Evolutionary conservation across 2,329 filamentous ascomycete species (phyloP).

Genomic region (Aspergillus intermedius): DNA sequence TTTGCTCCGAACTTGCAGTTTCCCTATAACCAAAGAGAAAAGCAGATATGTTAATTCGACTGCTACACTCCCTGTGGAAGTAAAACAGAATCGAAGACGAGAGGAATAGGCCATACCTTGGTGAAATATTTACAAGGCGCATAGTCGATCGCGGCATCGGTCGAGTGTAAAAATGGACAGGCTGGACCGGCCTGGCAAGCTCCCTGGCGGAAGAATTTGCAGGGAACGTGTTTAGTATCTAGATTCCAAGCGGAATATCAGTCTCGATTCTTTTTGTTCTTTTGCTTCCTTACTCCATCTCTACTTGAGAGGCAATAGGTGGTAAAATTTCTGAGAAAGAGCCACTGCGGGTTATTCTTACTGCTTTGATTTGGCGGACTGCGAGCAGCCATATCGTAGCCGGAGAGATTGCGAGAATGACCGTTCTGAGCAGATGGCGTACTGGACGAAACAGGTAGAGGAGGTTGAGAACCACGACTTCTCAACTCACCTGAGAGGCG

Average conservation of each 20-base stretch:
- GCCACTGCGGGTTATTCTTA: constrained; percentile 24
- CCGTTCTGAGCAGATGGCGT: constrained; percentile 31
- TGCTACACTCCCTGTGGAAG: not conserved
- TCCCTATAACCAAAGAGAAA: constrained; percentile 51
- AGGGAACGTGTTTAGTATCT: constrained; percentile 97
- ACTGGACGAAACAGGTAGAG: constrained; percentile 33
- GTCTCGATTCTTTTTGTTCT: not conserved
- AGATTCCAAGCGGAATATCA: constrained; percentile 1
- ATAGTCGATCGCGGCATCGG: constrained; percentile 75
- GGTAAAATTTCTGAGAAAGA: not conserved
- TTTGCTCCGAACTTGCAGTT: constrained; percentile 99
- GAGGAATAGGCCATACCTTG: constrained; percentile 57
- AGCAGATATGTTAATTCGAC: not conserved
- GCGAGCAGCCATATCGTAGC: constrained; percentile 40
- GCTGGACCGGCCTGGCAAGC: constrained; percentile 92
- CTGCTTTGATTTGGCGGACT: constrained; percentile 41
- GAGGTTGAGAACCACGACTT: constrained; percentile 24
- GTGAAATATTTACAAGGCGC: constrained; percentile 97
- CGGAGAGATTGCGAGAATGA: constrained; percentile 36
- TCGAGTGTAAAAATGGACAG: constrained; percentile 93
- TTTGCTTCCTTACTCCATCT: not conserved
- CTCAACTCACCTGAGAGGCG: constrained; percentile 33
- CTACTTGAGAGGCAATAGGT: not conserved
- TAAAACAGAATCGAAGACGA: not conserved
- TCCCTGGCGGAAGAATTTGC: constrained; percentile 98